Base-by-base conservation (phyloP, 225 moss, liverwort and hornwort genomes). In the Thuidium tamariscinum region DNA sequence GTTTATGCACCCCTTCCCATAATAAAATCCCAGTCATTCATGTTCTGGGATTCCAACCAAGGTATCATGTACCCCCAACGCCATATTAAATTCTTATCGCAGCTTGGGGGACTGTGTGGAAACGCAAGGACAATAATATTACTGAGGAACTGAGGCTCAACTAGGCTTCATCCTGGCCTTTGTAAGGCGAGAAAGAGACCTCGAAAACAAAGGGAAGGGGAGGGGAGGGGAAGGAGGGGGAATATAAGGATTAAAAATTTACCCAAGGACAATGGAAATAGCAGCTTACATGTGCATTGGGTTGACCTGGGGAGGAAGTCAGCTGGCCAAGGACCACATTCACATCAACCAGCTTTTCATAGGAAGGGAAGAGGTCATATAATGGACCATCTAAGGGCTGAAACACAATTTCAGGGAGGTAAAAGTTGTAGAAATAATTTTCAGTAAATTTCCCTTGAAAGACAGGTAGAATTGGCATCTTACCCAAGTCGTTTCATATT, bases 241-340 rank as follows among this genome's bases (percentile, higher is more conserved):
- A 89, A 89, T 89, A 87, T 87, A 91, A 59, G 84, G 46, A 67
- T 91, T 60, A 46, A 82, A 59, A 91, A 54, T 3, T 51, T 41
- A 76, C 41, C 0, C 32, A 23, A 84, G 76, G 84, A 76, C 64
- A 3, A 41, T 41, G 76, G 64, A 84, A 84, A 84, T 64, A 64
- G 30, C 76, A 54, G 32, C 75, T 76, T 84, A 64, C 84, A 76
- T 84, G 84, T 76, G 76, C 84, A 41, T 23, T 76, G 11, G 0
- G 76, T 76, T 76, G 84, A 84, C 84, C 29, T 17, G 0, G 13
- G 16, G 75, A 8, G 64, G 32, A 54, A 76, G 84, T 76, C 84
- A 64, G 64, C 46, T 76, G 54, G 37, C 30, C 8, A 64, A 63
- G 84, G 7, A 84, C 84, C 6, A 1, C 14, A 20, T 63, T 75